phyloP scores from a whole-genome alignment of 768 basidiomycete species.

The Boletellus ananas region DNA sequence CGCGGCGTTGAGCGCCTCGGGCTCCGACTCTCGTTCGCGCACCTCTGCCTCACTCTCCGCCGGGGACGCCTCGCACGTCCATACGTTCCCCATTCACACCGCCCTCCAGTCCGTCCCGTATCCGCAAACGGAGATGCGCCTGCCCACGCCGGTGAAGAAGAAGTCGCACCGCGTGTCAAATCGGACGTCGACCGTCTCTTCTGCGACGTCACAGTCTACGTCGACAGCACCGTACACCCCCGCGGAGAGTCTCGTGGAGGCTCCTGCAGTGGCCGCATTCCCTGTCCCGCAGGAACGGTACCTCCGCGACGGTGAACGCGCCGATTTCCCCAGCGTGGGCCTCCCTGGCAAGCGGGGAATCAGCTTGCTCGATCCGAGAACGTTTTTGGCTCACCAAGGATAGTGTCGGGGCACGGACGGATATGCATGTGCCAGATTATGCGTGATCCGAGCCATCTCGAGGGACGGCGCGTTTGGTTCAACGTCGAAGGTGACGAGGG shows the following conservation, averaged over 20 bases:
- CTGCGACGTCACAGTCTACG: conserved; percentile 44
- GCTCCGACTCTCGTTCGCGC: conserved; percentile 60
- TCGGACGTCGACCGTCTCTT: conserved; percentile 35
- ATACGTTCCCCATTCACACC: conserved; percentile 22
- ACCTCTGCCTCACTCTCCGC: conserved; percentile 50
- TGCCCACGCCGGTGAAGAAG: conserved; percentile 16
- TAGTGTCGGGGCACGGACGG: not conserved
- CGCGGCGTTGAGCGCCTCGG: conserved; percentile 32
- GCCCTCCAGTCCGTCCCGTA: conserved; percentile 27
- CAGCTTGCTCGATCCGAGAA: conserved; percentile 37
- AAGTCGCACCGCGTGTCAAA: conserved; percentile 24
- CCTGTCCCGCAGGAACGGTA: conserved; percentile 31
- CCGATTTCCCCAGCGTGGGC: conserved; percentile 38
- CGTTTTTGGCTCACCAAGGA: conserved; percentile 35
- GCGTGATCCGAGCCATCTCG: not conserved
- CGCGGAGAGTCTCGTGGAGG: conserved; percentile 32
- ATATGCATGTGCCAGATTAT: not conserved
- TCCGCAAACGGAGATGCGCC: conserved; percentile 27
- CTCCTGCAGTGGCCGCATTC: conserved; percentile 18
- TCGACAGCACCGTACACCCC: conserved; percentile 40
- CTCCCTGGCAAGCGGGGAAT: conserved; percentile 31
- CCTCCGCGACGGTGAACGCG: conserved; percentile 23
- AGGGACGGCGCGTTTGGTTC: not conserved
- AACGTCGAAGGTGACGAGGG: not conserved
- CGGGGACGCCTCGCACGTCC: conserved; percentile 18